Evolutionary conservation across 164 flowering plant species (phyloP).

Genomic region (Umbellularia californica): DNA sequence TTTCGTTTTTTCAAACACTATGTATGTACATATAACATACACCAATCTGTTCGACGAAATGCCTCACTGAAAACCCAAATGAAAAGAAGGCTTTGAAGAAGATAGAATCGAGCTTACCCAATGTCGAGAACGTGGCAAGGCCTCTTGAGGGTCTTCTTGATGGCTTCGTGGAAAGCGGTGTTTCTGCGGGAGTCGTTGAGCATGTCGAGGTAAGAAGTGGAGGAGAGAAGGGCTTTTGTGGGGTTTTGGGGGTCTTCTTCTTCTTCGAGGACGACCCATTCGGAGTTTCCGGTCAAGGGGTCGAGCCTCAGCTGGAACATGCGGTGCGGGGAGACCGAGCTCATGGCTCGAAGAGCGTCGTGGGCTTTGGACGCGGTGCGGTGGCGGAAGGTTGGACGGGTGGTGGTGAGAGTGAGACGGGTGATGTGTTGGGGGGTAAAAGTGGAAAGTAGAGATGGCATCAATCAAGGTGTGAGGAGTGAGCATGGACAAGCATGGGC

Average conservation of each 20-base stretch:
- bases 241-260: slow-evolving; percentile 17
- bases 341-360: slow-evolving; percentile 33
- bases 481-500: background rate
- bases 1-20: too few species aligned
- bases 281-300: slow-evolving; percentile 78
- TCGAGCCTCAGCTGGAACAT: slow-evolving; percentile 70
- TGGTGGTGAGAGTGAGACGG: slow-evolving; percentile 9
- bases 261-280: slow-evolving; percentile 82
- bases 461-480: background rate
- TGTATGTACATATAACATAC: too few species aligned
- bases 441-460: slow-evolving; percentile 3
- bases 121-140: slow-evolving; percentile 93
- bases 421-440: background rate
- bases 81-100: background rate
- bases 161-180: slow-evolving; percentile 62
- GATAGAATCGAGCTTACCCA: slow-evolving; percentile 43
- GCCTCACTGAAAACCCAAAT: background rate
- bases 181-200: slow-evolving; percentile 83
- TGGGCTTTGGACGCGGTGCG: slow-evolving; percentile 2
- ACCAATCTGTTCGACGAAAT: background rate
- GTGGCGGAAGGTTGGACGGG: background rate
- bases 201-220: slow-evolving; percentile 96
- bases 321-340: slow-evolving; percentile 36
- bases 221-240: slow-evolving; percentile 41
- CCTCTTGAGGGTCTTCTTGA: slow-evolving; percentile 55